Percentiles rank a stretch among this genome's conserved stretches.
Conservation (phyloP, 169 alveolate genomes). For the Cardiosporidium cionae region DNA sequence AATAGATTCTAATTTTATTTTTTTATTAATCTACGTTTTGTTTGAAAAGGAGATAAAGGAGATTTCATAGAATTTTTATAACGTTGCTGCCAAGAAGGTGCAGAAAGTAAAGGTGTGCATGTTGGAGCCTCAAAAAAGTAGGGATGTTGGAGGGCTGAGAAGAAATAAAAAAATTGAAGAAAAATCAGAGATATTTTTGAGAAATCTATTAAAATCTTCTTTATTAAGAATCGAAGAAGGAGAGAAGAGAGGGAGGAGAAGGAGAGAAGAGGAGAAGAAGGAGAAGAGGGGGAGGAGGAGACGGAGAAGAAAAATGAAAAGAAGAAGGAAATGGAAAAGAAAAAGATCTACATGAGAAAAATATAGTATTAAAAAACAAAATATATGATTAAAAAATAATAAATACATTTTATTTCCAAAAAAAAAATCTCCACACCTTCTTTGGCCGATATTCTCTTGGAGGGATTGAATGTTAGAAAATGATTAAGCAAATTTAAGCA, state of each 20-base stretch:
- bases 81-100: too few species aligned
- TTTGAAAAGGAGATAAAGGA: too few species aligned
- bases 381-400: neutral
- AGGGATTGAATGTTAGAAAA: slow-evolving; percentile 83
- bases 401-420: neutral
- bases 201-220: too few species aligned
- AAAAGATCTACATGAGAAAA: neutral
- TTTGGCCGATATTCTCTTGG: slow-evolving; percentile 21
- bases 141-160: too few species aligned
- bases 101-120: too few species aligned
- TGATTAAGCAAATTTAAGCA: slow-evolving; percentile 84
- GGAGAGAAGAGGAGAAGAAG: neutral
- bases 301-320: neutral
- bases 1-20: too few species aligned
- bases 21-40: too few species aligned
- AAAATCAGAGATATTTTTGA: too few species aligned
- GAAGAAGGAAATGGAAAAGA: neutral
- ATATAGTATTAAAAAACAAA: neutral
- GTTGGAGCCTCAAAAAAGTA: too few species aligned
- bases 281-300: neutral
- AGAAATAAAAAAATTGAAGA: too few species aligned
- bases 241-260: neutral
- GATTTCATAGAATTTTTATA: too few species aligned
- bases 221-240: neutral
- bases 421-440: neutral